Percentiles rank a stretch among this genome's conserved stretches.
Evolutionary conservation across 495 filamentous ascomycete species (phyloP).

Genomic region (Tuber brumale): DNA sequence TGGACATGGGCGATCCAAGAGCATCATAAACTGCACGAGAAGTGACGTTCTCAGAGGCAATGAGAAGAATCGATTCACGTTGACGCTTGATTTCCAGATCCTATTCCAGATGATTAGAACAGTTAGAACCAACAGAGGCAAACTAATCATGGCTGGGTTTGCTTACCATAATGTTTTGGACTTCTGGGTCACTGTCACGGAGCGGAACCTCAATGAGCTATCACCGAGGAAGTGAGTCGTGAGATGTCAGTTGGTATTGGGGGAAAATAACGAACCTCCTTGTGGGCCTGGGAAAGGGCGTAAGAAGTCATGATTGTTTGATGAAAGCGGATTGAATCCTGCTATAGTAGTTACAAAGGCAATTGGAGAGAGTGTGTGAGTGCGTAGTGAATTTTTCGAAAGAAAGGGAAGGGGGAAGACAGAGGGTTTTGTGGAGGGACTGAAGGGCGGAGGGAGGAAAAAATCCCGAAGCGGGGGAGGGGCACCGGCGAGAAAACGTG

Average conservation of each 20-base stretch:
- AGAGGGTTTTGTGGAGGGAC: constrained; percentile 3
- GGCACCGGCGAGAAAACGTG: neutral
- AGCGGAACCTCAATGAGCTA: constrained; percentile 88
- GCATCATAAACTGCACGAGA: constrained; percentile 85
- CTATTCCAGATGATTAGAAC: constrained; percentile 47
- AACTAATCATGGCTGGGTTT: neutral
- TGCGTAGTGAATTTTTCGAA: neutral
- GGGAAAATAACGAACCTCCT: constrained; percentile 58
- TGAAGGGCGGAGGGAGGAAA: neutral
- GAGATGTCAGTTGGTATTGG: constrained; percentile 48
- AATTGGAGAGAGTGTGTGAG: neutral
- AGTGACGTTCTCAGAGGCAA: constrained; percentile 88
- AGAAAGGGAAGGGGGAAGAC: neutral
- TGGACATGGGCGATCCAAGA: constrained; percentile 83
- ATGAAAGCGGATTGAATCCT: neutral
- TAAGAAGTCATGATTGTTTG: constrained; percentile 49
- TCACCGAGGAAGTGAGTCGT: constrained; percentile 38
- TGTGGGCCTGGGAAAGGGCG: constrained; percentile 80
- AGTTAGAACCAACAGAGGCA: constrained; percentile 11
- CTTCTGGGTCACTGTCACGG: constrained; percentile 78
- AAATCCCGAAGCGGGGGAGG: neutral
- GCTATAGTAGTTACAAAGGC: neutral
- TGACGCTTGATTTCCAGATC: constrained; percentile 93
- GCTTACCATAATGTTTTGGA: constrained; percentile 87
- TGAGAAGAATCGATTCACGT: constrained; percentile 96